phyloP scores from a whole-genome alignment of 805 yeast species.

The Metschnikowia hibisci region DNA sequence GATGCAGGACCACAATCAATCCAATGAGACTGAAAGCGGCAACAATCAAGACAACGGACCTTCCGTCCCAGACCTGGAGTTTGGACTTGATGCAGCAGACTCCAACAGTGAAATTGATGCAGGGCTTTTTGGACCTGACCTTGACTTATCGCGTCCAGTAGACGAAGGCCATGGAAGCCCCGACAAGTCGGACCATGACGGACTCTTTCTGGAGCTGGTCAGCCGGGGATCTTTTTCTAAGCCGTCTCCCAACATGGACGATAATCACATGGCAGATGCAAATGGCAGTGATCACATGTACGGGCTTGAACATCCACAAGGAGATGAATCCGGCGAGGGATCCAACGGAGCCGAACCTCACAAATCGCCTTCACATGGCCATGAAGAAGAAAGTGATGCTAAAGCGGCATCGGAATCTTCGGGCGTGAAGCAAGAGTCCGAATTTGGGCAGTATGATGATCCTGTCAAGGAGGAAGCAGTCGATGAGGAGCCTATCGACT shows the following conservation, averaged over 20 bases:
- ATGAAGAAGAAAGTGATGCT: no score
- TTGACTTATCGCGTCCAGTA: constrained; percentile 6
- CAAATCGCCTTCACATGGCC: not conserved
- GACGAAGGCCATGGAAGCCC: constrained; percentile 3
- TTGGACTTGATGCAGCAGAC: not conserved
- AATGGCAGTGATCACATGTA: constrained; percentile 4
- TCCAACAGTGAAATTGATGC: constrained; percentile 2
- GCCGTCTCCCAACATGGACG: not conserved
- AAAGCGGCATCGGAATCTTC: no score
- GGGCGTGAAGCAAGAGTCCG: no score
- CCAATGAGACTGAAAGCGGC: not conserved
- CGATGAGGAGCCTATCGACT: constrained; percentile 6
- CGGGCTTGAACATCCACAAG: not conserved
- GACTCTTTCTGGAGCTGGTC: constrained; percentile 2
- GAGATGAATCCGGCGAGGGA: not conserved
- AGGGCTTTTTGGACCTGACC: constrained; percentile 4
- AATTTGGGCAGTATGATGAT: no score
- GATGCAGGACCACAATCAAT: constrained; percentile 1
- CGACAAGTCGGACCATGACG: not conserved
- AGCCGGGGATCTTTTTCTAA: constrained; percentile 1
- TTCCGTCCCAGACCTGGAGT: not conserved
- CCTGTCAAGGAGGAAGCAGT: not conserved
- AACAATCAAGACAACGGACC: not conserved
- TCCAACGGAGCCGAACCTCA: not conserved
- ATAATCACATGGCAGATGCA: constrained; percentile 1